phyloP scores from a whole-genome alignment of 2,329 filamentous ascomycete species.

The Penicillium janthinellum region DNA sequence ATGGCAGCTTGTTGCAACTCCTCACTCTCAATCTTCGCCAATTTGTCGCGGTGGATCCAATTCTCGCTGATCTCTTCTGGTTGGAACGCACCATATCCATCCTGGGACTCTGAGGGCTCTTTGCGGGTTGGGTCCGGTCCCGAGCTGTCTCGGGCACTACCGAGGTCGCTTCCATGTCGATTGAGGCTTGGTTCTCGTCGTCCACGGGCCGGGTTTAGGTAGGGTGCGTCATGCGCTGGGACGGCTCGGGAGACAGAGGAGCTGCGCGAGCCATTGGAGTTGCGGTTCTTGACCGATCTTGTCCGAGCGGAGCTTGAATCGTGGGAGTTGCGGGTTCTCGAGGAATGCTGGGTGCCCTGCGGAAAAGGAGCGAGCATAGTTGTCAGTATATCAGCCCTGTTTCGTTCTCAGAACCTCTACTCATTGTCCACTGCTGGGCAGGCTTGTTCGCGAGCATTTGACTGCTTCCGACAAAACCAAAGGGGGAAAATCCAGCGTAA shows the following conservation, averaged over 20 bases:
- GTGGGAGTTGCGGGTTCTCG: slow-evolving; percentile 41
- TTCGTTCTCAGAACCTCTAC: background rate
- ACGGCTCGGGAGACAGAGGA: slow-evolving; percentile 40
- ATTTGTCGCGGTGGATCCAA: slow-evolving; percentile 55
- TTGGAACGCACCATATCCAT: slow-evolving; percentile 18
- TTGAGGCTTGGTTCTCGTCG: slow-evolving; percentile 38
- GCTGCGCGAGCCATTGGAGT: slow-evolving; percentile 42
- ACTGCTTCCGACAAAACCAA: background rate
- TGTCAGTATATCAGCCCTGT: slow-evolving; percentile 17
- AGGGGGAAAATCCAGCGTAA: background rate
- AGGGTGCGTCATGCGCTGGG: slow-evolving; percentile 32
- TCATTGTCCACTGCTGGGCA: background rate
- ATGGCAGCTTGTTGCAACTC: slow-evolving; percentile 53
- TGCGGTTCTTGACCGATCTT: slow-evolving; percentile 34
- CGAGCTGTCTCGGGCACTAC: slow-evolving; percentile 41
- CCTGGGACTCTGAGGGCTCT: slow-evolving; percentile 27
- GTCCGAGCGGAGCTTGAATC: slow-evolving; percentile 36
- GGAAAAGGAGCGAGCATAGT: slow-evolving; percentile 8
- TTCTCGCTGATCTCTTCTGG: slow-evolving; percentile 37
- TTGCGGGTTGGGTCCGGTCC: slow-evolving; percentile 32
- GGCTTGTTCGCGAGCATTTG: background rate
- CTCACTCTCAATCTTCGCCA: slow-evolving; percentile 54
- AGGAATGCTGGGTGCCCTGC: slow-evolving; percentile 30
- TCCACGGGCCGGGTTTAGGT: slow-evolving; percentile 33
- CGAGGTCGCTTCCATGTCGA: slow-evolving; percentile 43